Evolutionary conservation across 1,284 basidiomycete genomes (phyloP).

Genomic region (Trichosporon coremiiforme): DNA sequence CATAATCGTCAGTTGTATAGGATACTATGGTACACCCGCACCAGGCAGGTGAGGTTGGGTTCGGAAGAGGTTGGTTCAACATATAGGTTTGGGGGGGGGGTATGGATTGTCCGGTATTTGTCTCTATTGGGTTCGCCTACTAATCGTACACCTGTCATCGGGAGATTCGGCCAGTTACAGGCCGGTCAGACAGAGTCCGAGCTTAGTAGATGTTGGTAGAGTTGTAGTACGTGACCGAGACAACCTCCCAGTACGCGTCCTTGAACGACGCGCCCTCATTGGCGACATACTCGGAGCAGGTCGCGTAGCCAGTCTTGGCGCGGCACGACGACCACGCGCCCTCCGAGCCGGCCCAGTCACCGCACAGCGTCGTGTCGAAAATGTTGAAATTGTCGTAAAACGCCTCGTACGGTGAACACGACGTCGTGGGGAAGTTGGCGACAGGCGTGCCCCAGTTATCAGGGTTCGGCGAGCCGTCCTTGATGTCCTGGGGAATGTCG

Average conservation of each 20-base stretch:
- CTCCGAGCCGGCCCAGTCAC: slow-evolving; percentile 76
- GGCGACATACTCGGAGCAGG: slow-evolving; percentile 74
- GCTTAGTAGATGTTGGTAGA: slow-evolving; percentile 21
- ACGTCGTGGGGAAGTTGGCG: slow-evolving; percentile 70
- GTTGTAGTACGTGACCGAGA: slow-evolving; percentile 47
- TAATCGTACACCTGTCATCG: slow-evolving; percentile 15
- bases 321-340: slow-evolving; percentile 79
- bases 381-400: slow-evolving; percentile 73
- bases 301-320: slow-evolving; percentile 72
- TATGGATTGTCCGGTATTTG: slow-evolving; percentile 17
- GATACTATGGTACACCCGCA: slow-evolving; percentile 7
- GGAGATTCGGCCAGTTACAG: slow-evolving; percentile 6
- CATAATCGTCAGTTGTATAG: background rate
- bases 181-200: slow-evolving; percentile 15
- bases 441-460: slow-evolving; percentile 71
- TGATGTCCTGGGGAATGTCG: slow-evolving; percentile 73
- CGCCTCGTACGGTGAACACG: slow-evolving; percentile 72
- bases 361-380: slow-evolving; percentile 60
- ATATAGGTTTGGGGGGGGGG: background rate
- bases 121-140: background rate
- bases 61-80: background rate
- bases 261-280: slow-evolving; percentile 69
- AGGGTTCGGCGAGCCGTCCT: slow-evolving; percentile 67
- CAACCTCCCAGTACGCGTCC: slow-evolving; percentile 69
- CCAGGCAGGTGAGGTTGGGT: slow-evolving; percentile 2